Conservation (phyloP, 2,329 filamentous ascomycete species). For the Epichloe amarillans region DNA sequence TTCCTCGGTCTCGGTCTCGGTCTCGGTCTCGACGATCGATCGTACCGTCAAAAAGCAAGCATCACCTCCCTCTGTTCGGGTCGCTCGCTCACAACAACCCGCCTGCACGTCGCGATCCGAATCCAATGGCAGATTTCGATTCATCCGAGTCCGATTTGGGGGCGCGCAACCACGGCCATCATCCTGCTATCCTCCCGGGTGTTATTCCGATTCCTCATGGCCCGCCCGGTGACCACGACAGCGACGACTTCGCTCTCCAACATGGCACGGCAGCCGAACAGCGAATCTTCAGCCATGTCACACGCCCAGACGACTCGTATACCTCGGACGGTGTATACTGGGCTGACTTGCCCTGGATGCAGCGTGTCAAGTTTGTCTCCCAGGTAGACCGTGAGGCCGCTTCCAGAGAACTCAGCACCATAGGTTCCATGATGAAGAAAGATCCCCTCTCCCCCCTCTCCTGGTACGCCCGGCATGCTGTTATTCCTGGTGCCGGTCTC, state of each 20-base stretch:
- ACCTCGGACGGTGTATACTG: slow-evolving; percentile 76
- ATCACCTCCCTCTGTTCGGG: background rate
- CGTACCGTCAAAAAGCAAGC: background rate
- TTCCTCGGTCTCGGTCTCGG: no score
- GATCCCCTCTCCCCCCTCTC: slow-evolving; percentile 72
- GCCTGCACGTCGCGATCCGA: background rate
- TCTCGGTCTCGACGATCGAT: background rate
- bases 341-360: slow-evolving; percentile 64
- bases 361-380: slow-evolving; percentile 64
- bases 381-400: slow-evolving; percentile 60
- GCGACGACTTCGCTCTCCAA: slow-evolving; percentile 30
- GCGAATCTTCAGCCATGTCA: slow-evolving; percentile 61
- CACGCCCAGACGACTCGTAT: slow-evolving; percentile 82
- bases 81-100: background rate
- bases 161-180: slow-evolving; percentile 8
- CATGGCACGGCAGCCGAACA: slow-evolving; percentile 36
- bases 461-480: slow-evolving; percentile 82
- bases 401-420: slow-evolving; percentile 48
- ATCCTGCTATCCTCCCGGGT: slow-evolving; percentile 30
- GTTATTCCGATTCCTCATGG: slow-evolving; percentile 43
- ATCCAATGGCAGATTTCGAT: slow-evolving; percentile 3
- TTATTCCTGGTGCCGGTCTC: slow-evolving; percentile 83
- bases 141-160: slow-evolving; percentile 4
- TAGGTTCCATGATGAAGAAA: slow-evolving; percentile 71
- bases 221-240: slow-evolving; percentile 32